Conservation (phyloP, 768 basidiomycete species). For the Serendipita sp. region DNA sequence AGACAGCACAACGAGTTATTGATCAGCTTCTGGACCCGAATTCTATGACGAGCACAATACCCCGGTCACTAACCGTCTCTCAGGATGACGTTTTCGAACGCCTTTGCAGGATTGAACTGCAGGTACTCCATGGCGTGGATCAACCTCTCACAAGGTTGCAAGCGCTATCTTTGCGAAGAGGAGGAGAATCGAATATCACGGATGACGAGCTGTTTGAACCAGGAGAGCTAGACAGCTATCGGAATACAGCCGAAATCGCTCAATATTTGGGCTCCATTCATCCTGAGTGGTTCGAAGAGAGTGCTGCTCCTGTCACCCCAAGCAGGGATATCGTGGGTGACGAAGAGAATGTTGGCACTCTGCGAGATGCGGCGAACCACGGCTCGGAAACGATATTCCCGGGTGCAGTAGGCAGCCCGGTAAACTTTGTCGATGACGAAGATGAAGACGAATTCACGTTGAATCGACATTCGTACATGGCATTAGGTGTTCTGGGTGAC, state of each 20-base stretch:
- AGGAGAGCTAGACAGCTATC: not conserved
- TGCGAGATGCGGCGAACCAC: too few relatives aligned
- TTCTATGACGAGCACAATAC: not conserved
- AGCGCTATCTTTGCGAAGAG: not conserved
- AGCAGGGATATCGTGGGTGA: too few relatives aligned
- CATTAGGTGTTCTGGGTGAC: not conserved
- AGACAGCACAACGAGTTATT: not conserved
- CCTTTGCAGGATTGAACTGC: conserved; percentile 49
- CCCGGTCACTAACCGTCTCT: not conserved
- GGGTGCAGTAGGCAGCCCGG: too few relatives aligned
- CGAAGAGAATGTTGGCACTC: too few relatives aligned
- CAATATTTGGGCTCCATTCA: not conserved
- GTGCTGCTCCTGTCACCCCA: too few relatives aligned
- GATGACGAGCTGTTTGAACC: not conserved
- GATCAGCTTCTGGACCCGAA: not conserved
- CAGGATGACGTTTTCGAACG: conserved; percentile 30
- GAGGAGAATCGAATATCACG: not conserved
- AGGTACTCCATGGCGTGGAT: conserved; percentile 33
- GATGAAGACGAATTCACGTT: not conserved
- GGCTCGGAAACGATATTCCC: too few relatives aligned
- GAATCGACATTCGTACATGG: not conserved
- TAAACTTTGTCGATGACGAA: not conserved
- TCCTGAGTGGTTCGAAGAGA: not conserved
- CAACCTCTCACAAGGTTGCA: not conserved
- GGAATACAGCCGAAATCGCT: not conserved